A percentile compares a stretch with the other conserved stretches of the same genome.
Evolutionary conservation across 805 yeast species (phyloP).

Genomic region (Komagataella pastoris): DNA sequence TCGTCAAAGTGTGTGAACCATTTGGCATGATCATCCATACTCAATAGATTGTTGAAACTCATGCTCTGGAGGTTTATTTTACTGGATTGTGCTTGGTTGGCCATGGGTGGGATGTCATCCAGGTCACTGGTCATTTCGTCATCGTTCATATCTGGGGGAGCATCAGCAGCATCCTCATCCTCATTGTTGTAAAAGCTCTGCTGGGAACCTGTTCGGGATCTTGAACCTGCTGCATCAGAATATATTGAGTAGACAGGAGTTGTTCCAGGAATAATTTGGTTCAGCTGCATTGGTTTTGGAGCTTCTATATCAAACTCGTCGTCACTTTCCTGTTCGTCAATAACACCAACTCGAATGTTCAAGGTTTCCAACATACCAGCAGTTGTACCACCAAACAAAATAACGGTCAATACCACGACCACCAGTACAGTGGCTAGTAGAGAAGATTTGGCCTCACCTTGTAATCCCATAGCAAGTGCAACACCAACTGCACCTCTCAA

Average conservation of each 20-base stretch:
- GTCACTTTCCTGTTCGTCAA: conserved; percentile 73
- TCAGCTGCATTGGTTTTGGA: conserved; percentile 15
- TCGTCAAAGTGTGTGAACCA: conserved; percentile 96
- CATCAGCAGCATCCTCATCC: conserved; percentile 10
- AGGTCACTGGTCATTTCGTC: conserved; percentile 20
- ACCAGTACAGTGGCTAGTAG: conserved; percentile 90
- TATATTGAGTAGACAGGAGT: not conserved
- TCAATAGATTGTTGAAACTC: conserved; percentile 16
- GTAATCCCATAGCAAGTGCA: conserved; percentile 94
- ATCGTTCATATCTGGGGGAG: conserved; percentile 9
- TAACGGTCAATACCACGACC: conserved; percentile 92
- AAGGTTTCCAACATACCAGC: conserved; percentile 95
- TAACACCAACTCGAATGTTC: conserved; percentile 84
- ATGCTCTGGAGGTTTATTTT: conserved; percentile 2
- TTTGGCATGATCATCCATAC: conserved; percentile 57
- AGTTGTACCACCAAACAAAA: conserved; percentile 95
- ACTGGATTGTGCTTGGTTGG: conserved; percentile 4
- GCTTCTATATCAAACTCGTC: conserved; percentile 94
- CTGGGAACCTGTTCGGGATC: conserved; percentile 18
- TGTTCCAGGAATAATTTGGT: not conserved
- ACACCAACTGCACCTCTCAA: conserved; percentile 98
- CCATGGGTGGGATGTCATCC: conserved; percentile 21
- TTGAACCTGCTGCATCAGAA: conserved; percentile 6
- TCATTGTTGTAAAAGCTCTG: conserved; percentile 2
- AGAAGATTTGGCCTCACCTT: conserved; percentile 84